Percentiles rank a stretch among this genome's conserved stretches.
Evolutionary conservation across 441 rosid genomes (phyloP).

Genomic region (Rhodomyrtus psidioides): DNA sequence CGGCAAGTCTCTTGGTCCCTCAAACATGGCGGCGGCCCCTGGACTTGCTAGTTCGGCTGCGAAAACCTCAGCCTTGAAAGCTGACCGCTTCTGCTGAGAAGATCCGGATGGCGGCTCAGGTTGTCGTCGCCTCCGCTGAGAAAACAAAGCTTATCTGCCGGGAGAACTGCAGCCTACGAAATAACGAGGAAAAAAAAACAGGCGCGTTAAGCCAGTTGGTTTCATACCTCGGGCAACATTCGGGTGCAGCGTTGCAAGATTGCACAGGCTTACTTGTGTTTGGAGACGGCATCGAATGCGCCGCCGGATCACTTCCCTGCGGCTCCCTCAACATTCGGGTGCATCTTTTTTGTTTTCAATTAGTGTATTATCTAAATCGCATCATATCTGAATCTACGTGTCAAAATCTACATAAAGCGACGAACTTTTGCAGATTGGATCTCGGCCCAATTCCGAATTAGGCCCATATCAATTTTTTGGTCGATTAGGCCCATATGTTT

Average conservation of each 20-base stretch:
- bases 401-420: neutral
- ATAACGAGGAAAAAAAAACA: too few species aligned
- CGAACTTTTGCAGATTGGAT: neutral
- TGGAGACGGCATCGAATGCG: conserved; percentile 87
- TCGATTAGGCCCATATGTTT: neutral
- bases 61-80: conserved; percentile 51
- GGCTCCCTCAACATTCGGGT: too few species aligned
- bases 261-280: conserved; percentile 55
- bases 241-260: conserved; percentile 69
- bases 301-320: conserved; percentile 68
- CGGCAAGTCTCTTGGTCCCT: conserved; percentile 48
- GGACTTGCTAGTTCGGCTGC: conserved; percentile 64
- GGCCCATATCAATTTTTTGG: neutral
- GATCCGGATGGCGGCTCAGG: conserved; percentile 53
- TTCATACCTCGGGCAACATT: conserved; percentile 71
- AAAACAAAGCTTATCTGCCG: conserved; percentile 80
- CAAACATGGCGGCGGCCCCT: conserved; percentile 53
- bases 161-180: conserved; percentile 83
- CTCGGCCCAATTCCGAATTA: neutral
- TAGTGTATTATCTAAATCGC: neutral
- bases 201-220: conserved; percentile 41
- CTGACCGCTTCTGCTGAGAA: conserved; percentile 73
- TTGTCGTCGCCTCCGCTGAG: conserved; percentile 69
- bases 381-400: neutral
- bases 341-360: neutral